Evolutionary conservation across 108 stramenopile species (phyloP), one percentile per base, ranked within the genome.

Genomic region (Asterionellopsis glacialis): DNA sequence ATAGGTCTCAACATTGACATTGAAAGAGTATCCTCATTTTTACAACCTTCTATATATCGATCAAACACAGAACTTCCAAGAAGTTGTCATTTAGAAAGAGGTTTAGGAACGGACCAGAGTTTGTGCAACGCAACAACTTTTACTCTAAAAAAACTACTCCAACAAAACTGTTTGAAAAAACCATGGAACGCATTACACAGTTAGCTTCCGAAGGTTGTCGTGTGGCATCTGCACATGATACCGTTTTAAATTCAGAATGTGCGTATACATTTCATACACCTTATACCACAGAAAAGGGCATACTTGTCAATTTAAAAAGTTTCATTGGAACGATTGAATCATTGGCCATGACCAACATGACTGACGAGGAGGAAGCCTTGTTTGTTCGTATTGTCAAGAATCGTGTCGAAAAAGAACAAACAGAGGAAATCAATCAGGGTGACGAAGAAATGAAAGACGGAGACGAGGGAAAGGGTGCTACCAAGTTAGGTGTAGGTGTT

Each of bases 241-340:
- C 60, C n/a, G 95, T 96, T 14, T 72, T 68, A 52, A 89, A 95
- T 60, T 76, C 83, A n/a, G 96, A 97, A 75, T 95, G 94, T 64
- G 96, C 72, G 55, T 95, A 75, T 64, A 87, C 91, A 21, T 97
- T 97, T 64, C 76, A 87, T 69, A 82, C 89, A 19, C 97, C 97
- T 21, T 93, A 87, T 56, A 76, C 71, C 42, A 79, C 67, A 14
- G 70, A 80, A 9, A 70, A 65, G 27, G 96, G 96, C 12, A 81
- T 95, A 26, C 81, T 94, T 47, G 89, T 97, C 45, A 96, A 95
- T 66, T 65, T 97, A 49, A 40, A 64, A 6, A 90, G 92, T 13
- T 95, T 94, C 70, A 75, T 86, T 11, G 96, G 96, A 26, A 88
- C 87, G 12, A 74, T 93, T 47, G 80, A 75, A 15, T 78, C 74